Base-by-base conservation (phyloP, 371 early-diverging fungal genomes). In the Nematocida sp. region DNA sequence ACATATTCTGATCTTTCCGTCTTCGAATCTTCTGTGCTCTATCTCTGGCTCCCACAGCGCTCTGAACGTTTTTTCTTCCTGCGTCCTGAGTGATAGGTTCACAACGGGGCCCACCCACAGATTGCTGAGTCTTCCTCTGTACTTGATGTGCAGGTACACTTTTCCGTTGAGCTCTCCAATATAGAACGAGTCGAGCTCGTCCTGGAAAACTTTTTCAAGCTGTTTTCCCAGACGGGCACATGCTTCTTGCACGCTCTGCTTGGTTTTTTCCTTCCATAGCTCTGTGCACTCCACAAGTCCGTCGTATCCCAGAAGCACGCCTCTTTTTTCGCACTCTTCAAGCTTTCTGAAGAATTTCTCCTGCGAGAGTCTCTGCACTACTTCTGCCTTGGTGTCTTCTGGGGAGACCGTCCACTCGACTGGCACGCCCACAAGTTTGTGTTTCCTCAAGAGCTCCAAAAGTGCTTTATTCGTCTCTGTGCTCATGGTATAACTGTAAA, bases 1-100 rank as follows among this genome's bases (percentile, higher is more conserved):
- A 52, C 74, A 70, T 2, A 70, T 31, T 48, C 74, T 21, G 17
- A 70, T 62, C 32, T 70, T 58, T 23, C 74, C 74, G 36, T 60
- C 56, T 2, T 70, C 32, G 27, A 70, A 70, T 34, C 43, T 48
- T 27, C 74, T 38, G 32, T 70, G 38, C 63, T 70, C 74, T 8
- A 70, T 51, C 32, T 50, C n/a, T 23, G 32, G 25, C 2, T 32
- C 38, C 74, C 74, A 70, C 19, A 58, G 25, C 5, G 0, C 23
- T 29, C 34, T 57, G 40, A 70, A 70, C 41, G 19, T 34, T 37
- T 46, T 36, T 27, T n/a, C 29, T 36, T 58, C 60, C 23, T 49
- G 23, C 13, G 60, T 23, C 2, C 15, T 19, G 23, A 43, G 37
- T 4, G 32, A 34, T 15, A 32, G 7, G 13, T 11, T 55, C 3